Conservation (phyloP, 176 grass and related monocot species). For the Thinopyrum elongatum region DNA sequence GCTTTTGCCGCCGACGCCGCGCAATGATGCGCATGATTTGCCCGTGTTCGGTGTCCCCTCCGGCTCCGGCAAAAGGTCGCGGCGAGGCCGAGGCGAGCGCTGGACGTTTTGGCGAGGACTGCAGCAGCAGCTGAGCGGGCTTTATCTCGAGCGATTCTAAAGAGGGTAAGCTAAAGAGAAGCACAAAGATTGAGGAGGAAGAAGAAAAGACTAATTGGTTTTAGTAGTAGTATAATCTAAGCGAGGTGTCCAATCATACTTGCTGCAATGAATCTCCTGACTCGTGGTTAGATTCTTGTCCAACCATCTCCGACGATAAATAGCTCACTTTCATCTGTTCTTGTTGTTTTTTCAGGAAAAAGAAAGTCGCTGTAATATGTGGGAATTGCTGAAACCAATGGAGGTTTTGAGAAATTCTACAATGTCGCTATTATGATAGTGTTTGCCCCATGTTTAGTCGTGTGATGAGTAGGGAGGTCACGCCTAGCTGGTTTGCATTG, state of each 20-base stretch:
- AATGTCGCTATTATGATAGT: no score
- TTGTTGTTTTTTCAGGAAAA: not conserved
- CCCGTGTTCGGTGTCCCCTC: slow-evolving; percentile 27
- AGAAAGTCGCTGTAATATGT: not conserved
- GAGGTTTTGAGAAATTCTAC: not conserved
- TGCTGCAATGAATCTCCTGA: not conserved
- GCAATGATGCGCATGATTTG: slow-evolving; percentile 34
- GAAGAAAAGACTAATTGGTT: not conserved
- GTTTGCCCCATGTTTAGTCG: no score
- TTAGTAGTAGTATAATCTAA: slow-evolving; percentile 19
- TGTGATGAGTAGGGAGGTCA: no score
- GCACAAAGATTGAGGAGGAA: not conserved
- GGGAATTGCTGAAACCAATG: not conserved
- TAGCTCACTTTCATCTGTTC: no score
- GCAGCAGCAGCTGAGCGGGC: not conserved
- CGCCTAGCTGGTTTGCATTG: no score
- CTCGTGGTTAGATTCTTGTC: not conserved
- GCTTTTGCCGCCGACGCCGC: slow-evolving; percentile 19
- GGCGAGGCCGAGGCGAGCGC: not conserved
- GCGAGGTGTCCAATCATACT: not conserved
- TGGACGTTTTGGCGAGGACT: not conserved
- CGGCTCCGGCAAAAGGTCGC: slow-evolving; percentile 36
- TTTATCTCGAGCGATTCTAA: slow-evolving; percentile 24
- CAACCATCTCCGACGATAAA: not conserved
- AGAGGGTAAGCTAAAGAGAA: slow-evolving; percentile 27